A percentile compares a stretch with the other conserved stretches of the same genome.
Conservation (phyloP, 305 asterid genomes). For the Fraxinus platypoda region DNA sequence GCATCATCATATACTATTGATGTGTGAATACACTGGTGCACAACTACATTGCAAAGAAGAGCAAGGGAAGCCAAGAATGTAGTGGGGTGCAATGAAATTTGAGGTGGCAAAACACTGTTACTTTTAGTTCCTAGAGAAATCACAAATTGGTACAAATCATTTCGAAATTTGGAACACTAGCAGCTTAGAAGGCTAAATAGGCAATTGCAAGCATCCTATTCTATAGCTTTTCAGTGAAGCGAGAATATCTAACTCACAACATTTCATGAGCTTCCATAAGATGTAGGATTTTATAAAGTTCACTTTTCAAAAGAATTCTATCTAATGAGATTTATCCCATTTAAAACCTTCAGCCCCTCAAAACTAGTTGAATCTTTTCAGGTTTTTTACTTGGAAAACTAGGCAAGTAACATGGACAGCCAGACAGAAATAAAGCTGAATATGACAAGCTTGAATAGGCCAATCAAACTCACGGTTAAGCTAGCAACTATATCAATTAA, state of each 20-base stretch:
- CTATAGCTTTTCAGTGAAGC: background rate
- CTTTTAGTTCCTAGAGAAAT: background rate
- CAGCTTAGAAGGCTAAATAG: background rate
- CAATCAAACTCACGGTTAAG: constrained; percentile 2
- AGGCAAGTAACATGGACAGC: background rate
- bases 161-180: background rate
- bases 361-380: constrained; percentile 7
- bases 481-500: background rate
- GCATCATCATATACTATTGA: background rate
- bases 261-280: background rate
- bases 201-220: background rate
- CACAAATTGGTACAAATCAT: background rate
- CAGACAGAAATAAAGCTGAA: background rate
- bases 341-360: constrained; percentile 6
- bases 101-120: background rate
- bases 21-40: background rate
- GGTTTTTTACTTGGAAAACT: background rate
- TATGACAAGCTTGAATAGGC: background rate
- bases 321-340: background rate
- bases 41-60: background rate
- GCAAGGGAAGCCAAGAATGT: background rate
- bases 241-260: background rate
- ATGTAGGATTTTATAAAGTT: background rate
- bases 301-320: background rate
- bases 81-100: background rate